Evolutionary conservation across 768 basidiomycete genomes (phyloP), one percentile per base, ranked within the genome.

Genomic region (Kondoa subrosea): DNA sequence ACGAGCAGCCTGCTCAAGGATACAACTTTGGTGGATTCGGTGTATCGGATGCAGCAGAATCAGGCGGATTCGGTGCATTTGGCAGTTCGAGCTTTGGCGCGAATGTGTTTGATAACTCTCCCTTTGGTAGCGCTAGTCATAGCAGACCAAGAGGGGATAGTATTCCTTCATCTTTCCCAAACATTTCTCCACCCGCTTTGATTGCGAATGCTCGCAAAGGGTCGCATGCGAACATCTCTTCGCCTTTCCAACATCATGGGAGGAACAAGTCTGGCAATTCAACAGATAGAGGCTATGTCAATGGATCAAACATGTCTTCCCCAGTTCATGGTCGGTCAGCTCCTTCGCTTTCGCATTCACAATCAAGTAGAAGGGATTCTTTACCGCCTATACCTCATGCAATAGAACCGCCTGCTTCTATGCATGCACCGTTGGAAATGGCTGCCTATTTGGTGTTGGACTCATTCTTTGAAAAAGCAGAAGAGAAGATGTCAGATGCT

Each of bases 401-500:
- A 33, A 8, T 8, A 8, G 40, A 8, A 21, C 40, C 40, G 40
- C 21, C n/a, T n/a, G n/a, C n/a, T n/a, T 14, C 15, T 30, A 4
- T 33, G 8, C 61, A 63, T 63, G 61, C 26, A 27, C 61, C 61
- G 61, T n/a, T 63, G 26, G 61, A 63, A 33, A 33, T 31, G 17
- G 61, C 29, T 32, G 29, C 33, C 3, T 63, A 63, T 33, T 21
- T 63, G n/a, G 61, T 63, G 3, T 33, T 63, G 27, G 61, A n/a
- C n/a, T 27, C 61, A 3, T 63, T 63, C 29, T 63, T 63, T 32
- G 61, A 63, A n/a, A 63, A 63, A 2, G 87, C 88, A 1, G 89
- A 93, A 76, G 79, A 79, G 31, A 89, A 89, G 73, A 86, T 92
- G n/a, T 83, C 86, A 14, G 76, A 78, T 1, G 89, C 90, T 74